These are phyloP conservation scores for Sphaerobolus stellatus DNA, from an alignment of 1,284 basidiomycete species.

Conservation along the genomic window DNA sequence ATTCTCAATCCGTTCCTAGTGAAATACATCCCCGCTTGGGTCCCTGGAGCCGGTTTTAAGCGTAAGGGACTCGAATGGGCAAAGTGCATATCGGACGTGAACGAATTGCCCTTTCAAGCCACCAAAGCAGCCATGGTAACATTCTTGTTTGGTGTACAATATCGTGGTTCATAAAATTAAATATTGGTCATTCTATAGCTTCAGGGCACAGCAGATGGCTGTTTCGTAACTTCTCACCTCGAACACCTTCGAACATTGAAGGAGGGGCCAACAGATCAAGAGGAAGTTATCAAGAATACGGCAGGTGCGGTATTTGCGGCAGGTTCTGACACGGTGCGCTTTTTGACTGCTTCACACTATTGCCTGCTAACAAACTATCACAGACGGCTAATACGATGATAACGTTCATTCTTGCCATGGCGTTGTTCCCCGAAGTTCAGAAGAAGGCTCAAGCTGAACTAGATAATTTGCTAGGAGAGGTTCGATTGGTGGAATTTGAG, in stretches of 20 bases:
- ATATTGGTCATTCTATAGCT: no score
- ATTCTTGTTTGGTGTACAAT: no score
- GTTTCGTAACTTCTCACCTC: not conserved
- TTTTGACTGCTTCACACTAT: no score
- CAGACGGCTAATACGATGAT: no score
- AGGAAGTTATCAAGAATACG: not conserved
- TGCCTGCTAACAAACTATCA: no score
- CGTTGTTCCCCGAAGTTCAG: constrained; percentile 23
- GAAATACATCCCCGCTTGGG: constrained; percentile 29
- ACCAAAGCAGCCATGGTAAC: no score
- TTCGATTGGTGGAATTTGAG: constrained; percentile 12
- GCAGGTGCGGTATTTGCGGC: not conserved
- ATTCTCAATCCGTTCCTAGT: constrained; percentile 18
- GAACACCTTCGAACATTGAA: not conserved
- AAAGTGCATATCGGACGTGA: no score
- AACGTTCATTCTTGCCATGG: constrained; percentile 23
- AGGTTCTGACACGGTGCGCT: not conserved
- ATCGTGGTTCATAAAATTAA: no score
- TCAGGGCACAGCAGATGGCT: not conserved
- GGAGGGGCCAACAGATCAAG: not conserved
- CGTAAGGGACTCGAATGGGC: no score
- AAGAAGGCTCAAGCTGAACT: not conserved
- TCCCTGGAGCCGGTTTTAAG: constrained; percentile 30
- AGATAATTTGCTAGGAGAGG: not conserved
- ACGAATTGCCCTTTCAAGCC: no score